Conservation (phyloP, 164 flowering plant species). For the Stephania japonica region DNA sequence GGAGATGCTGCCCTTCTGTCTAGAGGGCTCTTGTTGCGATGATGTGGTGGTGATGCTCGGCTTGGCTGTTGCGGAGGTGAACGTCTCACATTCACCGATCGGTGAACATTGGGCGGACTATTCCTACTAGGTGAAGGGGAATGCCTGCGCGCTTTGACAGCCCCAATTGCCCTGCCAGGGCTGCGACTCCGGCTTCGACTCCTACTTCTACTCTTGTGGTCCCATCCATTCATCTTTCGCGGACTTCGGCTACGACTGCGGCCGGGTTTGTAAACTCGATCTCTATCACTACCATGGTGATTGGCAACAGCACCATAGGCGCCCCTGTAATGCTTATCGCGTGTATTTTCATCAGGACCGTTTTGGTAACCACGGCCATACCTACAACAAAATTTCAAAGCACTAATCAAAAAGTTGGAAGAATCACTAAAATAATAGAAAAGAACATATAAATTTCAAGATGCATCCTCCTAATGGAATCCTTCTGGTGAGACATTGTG, state of each 20-base stretch:
- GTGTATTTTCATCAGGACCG: slow-evolving; percentile 13
- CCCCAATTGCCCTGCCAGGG: slow-evolving; percentile 23
- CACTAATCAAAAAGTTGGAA: not conserved
- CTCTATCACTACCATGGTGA: slow-evolving; percentile 16
- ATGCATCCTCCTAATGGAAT: too few species aligned
- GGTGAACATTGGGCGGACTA: not conserved
- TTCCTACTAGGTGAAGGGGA: not conserved
- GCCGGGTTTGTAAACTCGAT: slow-evolving; percentile 2
- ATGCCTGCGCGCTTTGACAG: slow-evolving; percentile 4
- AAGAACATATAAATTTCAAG: not conserved
- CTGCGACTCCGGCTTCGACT: slow-evolving; percentile 27
- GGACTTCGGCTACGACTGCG: slow-evolving; percentile 34
- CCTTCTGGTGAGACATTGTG: too few species aligned
- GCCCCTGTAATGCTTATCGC: slow-evolving; percentile 18
- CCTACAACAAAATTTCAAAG: slow-evolving; percentile 21
- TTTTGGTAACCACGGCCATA: slow-evolving; percentile 24
- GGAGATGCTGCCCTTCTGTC: not conserved
- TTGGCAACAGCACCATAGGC: slow-evolving; percentile 5
- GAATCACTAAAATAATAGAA: not conserved
- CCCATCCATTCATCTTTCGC: slow-evolving; percentile 17
- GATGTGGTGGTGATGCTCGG: not conserved
- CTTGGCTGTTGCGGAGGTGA: not conserved
- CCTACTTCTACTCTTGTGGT: slow-evolving; percentile 13
- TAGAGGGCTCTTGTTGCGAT: not conserved
- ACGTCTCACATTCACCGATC: not conserved